Evolutionary conservation across 169 alveolate species (phyloP), one percentile per base, ranked within the genome.

Genomic region (Plasmodium relictum): DNA sequence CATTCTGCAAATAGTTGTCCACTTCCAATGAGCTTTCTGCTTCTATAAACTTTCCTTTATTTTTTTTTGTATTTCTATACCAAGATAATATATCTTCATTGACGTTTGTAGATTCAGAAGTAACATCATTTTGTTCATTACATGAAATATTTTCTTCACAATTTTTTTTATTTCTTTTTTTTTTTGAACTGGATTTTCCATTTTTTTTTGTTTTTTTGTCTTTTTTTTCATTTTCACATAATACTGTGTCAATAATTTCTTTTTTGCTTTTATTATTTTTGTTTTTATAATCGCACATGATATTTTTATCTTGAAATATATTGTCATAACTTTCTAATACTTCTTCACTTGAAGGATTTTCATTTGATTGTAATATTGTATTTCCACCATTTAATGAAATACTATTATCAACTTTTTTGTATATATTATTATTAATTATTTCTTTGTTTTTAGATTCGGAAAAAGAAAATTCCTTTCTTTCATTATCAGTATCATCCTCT

Each of bases 1-100:
- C 65, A n/a, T 59, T 26, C 26, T 62, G 24, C 37, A 39, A 31
- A 7, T 63, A 44, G 50, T 26, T 26, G 12, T 41, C 31, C 7
- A 6, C 44, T 7, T 68, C 87, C 5, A 42, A 8, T 50, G 22
- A 39, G 16, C 22, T 63, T 52, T 59, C 59, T 18, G 41, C 45
- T 6, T 71, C 7, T 12, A 24, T 9, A 4, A 70, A 58, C 18
- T 70, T 37, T 14, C 26, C 42, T 71, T 52, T 44, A 24, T 26
- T 7, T 18, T 63, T 58, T 80, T 73, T 62, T n/a, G 45, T 39
- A 50, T 45, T 48, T 31, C 37, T 52, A 41, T 10, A 83, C 71
- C 69, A 59, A 6, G 78, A 56, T 10, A 73, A 66, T 6, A 48
- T 6, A 50, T 78, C 78, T n/a, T 78, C 89, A 20, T 65, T 70